phyloP scores from a whole-genome alignment of 176 grass and related monocot genomes.

The Avena sativa region DNA sequence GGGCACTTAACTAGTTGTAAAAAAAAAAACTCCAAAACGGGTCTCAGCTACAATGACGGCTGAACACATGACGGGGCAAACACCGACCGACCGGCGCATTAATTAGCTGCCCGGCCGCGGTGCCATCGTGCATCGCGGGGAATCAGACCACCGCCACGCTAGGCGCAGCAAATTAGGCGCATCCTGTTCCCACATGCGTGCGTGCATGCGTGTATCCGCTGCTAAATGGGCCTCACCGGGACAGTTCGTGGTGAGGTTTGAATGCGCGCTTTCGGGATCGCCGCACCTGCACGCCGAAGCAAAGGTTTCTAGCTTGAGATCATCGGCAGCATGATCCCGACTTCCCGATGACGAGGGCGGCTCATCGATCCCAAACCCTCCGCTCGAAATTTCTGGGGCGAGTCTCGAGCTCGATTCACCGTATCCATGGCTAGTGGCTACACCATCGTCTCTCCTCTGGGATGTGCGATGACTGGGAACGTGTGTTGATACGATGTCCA shows the following conservation, averaged over 20 bases:
- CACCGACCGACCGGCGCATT: not conserved
- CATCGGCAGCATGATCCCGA: not conserved
- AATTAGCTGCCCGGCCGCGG: not conserved
- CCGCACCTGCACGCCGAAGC: slow-evolving; percentile 11
- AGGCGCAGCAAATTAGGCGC: not conserved
- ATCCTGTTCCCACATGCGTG: not conserved
- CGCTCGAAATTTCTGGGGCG: not conserved
- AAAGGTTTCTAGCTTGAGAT: not conserved
- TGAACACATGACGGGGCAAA: too few species aligned
- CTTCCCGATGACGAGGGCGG: not conserved
- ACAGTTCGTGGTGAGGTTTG: not conserved
- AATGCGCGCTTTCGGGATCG: not conserved
- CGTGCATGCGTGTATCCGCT: not conserved
- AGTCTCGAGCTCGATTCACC: not conserved
- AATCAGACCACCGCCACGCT: not conserved
- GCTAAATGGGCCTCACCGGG: not conserved
- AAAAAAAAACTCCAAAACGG: too few species aligned
- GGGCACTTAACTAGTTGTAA: too few species aligned
- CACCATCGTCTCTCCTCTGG: not conserved
- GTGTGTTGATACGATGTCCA: not conserved
- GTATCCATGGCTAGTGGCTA: too few species aligned
- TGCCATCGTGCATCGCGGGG: not conserved
- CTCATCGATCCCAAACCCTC: slow-evolving; percentile 14
- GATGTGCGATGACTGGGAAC: not conserved
- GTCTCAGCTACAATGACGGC: too few species aligned